phyloP scores from a whole-genome alignment of 2,329 filamentous ascomycete species.

The Aureobasidium leucospermi region DNA sequence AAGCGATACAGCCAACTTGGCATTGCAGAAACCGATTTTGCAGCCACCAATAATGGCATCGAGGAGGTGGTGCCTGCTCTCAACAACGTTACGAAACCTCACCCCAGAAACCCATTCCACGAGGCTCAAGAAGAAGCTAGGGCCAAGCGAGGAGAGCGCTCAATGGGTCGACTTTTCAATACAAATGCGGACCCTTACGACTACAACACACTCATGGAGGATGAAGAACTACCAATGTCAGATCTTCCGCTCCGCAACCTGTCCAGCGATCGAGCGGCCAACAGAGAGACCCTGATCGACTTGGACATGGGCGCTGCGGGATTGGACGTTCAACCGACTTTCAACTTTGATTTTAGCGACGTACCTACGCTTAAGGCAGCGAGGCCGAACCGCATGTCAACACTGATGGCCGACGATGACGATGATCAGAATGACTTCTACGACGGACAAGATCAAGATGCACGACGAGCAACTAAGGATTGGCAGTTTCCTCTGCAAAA shows the following conservation, averaged over 20 bases:
- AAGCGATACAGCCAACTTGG: conserved; percentile 28
- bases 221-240: conserved; percentile 37
- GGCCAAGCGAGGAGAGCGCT: conserved; percentile 49
- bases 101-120: conserved; percentile 14
- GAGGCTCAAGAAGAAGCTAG: conserved; percentile 42
- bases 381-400: conserved; percentile 36
- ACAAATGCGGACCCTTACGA: conserved; percentile 49
- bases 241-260: conserved; percentile 48
- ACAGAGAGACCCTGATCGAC: conserved; percentile 49
- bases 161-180: conserved; percentile 52
- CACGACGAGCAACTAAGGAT: conserved; percentile 26
- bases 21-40: conserved; percentile 20
- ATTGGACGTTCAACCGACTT: conserved; percentile 40
- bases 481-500: conserved; percentile 48
- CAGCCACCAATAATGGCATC: conserved; percentile 5
- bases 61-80: neutral
- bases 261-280: conserved; percentile 30
- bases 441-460: conserved; percentile 28
- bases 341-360: conserved; percentile 41
- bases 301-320: conserved; percentile 49
- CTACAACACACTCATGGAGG: conserved; percentile 38
- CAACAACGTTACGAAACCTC: conserved; percentile 8
- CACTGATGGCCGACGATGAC: conserved; percentile 33
- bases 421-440: conserved; percentile 35
- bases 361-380: conserved; percentile 51